These are phyloP conservation scores for Nemania sp. DNA, from an alignment of 2,329 filamentous ascomycete species.

Conservation along the genomic window DNA sequence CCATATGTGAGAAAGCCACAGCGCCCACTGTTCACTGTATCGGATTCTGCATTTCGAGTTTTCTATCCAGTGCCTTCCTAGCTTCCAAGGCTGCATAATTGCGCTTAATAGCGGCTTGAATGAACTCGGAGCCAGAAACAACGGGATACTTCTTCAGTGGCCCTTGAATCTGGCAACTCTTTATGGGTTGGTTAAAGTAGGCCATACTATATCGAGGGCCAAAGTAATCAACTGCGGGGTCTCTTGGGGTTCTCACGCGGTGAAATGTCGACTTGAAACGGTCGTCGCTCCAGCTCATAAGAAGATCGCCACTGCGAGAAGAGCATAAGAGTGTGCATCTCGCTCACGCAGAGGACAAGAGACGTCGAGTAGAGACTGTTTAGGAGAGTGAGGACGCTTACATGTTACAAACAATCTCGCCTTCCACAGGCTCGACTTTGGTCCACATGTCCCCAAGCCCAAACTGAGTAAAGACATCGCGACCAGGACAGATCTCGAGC, in stretches of 20 bases:
- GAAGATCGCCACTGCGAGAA: conserved; percentile 63
- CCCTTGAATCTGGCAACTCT: conserved; percentile 69
- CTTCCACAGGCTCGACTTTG: conserved; percentile 66
- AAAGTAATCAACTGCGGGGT: conserved; percentile 65
- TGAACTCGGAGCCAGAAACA: conserved; percentile 72
- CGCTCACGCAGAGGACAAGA: not conserved
- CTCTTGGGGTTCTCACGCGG: conserved; percentile 70
- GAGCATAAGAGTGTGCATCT: conserved; percentile 13
- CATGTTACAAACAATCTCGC: conserved; percentile 73
- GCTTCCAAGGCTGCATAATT: conserved; percentile 66
- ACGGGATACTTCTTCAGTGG: conserved; percentile 71
- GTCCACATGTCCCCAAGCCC: conserved; percentile 72
- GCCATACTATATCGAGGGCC: conserved; percentile 73
- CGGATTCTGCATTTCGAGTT: conserved; percentile 4
- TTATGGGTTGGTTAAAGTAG: conserved; percentile 74
- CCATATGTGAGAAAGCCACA: too few relatives aligned
- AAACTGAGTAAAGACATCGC: conserved; percentile 70
- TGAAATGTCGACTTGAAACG: conserved; percentile 76
- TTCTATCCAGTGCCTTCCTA: conserved; percentile 54
- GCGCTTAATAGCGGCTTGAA: conserved; percentile 65
- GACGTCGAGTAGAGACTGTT: not conserved
- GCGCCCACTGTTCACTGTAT: conserved; percentile 22
- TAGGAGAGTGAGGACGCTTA: conserved; percentile 34
- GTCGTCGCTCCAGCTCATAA: conserved; percentile 76
- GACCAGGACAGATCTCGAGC: conserved; percentile 73